Base-by-base conservation (phyloP, 2,329 filamentous ascomycete genomes). In the Sporothrix luriei region DNA sequence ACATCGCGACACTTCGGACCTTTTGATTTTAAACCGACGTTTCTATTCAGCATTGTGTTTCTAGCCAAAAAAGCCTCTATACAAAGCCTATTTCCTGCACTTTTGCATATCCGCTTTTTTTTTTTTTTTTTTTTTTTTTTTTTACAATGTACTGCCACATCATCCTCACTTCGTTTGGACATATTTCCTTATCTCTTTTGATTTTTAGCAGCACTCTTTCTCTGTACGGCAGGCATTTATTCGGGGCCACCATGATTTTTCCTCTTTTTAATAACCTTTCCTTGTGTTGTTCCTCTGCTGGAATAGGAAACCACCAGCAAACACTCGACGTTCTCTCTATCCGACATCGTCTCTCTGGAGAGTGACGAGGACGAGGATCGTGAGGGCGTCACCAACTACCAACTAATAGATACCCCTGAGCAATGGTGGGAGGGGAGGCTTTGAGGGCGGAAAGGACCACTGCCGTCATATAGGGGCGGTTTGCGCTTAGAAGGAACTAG, bases 321-420 rank as follows among this genome's bases (percentile, higher is more conserved):
- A 59, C 9, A n/a, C 54, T 21, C 33, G 33, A 9, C 19, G 10
- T 24, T 38, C 21, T 61, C 33, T 40, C 11, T 43, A 11, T 62
- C 14, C 24, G 57, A 26, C 57, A 24, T 62, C 24, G 24, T 48
- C 24, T 62, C 38, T 62, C 40, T 62, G 38, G 57, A 46, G n/a
- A 43, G 38, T 16, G 33, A 46, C 46, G 61, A 26, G 14, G 46
- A 26, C 33, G 26, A 16, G 19, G 52, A 57, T 33, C 6, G 4
- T 7, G 33, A 11, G 2, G 6, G 29, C 4, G 16, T 16, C 24
- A 38, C 14, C 19, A 33, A 19, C 11, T 11, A 65, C 40, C 26
- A 21, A 65, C 46, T 65, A 65, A 65, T 65, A 49, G 62, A 65
- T 65, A 65, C 62, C 62, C 62, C 62, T 7, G 43, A 21, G 21